A percentile compares a stretch with the other conserved stretches of the same genome.
phyloP scores from a whole-genome alignment of 2,329 filamentous ascomycete species.

The Zymoseptoria tritici region DNA sequence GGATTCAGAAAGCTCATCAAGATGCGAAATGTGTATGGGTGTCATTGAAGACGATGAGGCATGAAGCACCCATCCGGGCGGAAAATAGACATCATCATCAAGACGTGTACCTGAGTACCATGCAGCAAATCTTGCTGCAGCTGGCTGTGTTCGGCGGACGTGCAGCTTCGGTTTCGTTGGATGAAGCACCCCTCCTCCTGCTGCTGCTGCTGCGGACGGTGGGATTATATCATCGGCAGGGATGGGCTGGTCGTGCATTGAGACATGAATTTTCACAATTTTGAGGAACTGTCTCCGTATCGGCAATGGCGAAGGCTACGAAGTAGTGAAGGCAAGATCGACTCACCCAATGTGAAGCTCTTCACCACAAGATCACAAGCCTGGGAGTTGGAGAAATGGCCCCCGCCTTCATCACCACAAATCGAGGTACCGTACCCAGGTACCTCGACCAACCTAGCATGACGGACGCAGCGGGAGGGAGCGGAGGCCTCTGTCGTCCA shows the following conservation, averaged over 20 bases:
- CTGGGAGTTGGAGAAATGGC: not conserved
- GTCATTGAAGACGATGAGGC: too few species aligned
- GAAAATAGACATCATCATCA: not conserved
- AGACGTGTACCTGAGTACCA: not conserved
- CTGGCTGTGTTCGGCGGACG: not conserved
- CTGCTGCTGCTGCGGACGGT: not conserved
- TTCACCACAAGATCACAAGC: not conserved
- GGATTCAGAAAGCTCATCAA: too few species aligned
- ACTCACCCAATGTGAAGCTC: not conserved
- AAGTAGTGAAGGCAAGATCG: not conserved
- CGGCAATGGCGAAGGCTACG: not conserved
- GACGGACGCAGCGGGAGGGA: not conserved
- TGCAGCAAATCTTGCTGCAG: not conserved
- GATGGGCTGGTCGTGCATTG: not conserved
- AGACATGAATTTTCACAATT: not conserved
- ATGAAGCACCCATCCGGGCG: too few species aligned
- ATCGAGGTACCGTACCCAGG: not conserved
- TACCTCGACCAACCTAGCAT: not conserved
- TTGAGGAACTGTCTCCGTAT: not conserved
- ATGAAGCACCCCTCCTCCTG: not conserved
- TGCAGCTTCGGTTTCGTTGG: not conserved
- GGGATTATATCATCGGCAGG: not conserved
- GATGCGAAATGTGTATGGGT: too few species aligned
- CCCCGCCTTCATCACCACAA: not conserved
- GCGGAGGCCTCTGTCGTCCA: not conserved